Base-by-base conservation (phyloP, 495 filamentous ascomycete genomes). In the Tuber microsphaerosporum region DNA sequence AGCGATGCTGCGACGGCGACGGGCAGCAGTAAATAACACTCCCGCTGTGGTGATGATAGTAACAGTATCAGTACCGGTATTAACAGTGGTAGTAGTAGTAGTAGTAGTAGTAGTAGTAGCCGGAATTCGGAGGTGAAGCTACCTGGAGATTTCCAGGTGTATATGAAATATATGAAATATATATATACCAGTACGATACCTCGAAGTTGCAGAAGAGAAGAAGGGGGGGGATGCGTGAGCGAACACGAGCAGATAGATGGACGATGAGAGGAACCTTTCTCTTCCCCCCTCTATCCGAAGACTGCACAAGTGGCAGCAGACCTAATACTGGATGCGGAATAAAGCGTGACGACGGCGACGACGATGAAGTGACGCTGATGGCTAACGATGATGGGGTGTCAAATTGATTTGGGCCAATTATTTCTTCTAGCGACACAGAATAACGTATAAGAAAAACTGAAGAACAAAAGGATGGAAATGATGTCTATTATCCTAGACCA, bases 261-360 rank as follows among this genome's bases (percentile, higher is more conserved):
- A 65, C 56, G 56, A 65, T n/a, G 12, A 34, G 56, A 65, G 26
- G 14, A 19, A 65, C 56, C 56, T 65, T 61, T 26, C n/a, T 61
- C 56, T 65, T 14, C 12, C 26, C 26, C 31, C 56, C 56, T 65
- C 56, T 34, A 65, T 65, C 56, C 56, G 56, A 34, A 34, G 56
- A 65, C 56, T 65, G 56, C 56, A 65, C 56, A 65, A 65, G 56
- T 65, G 56, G 56, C 56, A 65, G 56, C 56, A 65, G 56, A 65
- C 56, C 56, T 65, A 26, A 65, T 65, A 65, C 56, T 65, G 56
- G 56, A 65, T 65, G 56, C 56, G 56, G 56, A 65, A 65, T 65
- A 65, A 65, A 65, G 56, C 56, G 56, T 65, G 56, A 65, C 26
- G 56, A 65, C 56, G 56, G 56, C 31, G 26, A 65, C 56, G 56